Conservation (phyloP, 2,329 filamentous ascomycete species). For the Periconia digitata region DNA sequence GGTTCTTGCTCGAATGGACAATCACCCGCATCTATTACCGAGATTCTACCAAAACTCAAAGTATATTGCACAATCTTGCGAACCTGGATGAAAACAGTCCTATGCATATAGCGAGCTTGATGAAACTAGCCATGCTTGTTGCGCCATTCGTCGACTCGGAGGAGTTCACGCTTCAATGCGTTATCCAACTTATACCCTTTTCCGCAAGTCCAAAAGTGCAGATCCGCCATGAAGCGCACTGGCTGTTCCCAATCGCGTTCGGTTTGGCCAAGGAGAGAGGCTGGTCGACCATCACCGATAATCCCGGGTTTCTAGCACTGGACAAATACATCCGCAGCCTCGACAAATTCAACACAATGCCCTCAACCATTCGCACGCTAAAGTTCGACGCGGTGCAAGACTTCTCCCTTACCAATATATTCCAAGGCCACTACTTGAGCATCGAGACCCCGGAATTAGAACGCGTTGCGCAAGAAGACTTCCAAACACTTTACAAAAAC, state of each 20-base stretch:
- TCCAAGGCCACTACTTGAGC: conserved; percentile 48
- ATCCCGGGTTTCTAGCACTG: conserved; percentile 46
- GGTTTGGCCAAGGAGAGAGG: conserved; percentile 39
- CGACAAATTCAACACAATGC: conserved; percentile 46
- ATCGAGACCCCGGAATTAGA: conserved; percentile 47
- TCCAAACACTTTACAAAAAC: conserved; percentile 37
- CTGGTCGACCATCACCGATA: conserved; percentile 42
- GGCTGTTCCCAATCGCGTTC: conserved; percentile 49
- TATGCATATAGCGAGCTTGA: conserved; percentile 50
- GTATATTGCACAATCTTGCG: conserved; percentile 41
- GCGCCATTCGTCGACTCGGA: conserved; percentile 42
- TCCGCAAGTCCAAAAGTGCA: conserved; percentile 54
- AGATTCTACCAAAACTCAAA: conserved; percentile 30
- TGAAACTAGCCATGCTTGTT: conserved; percentile 50
- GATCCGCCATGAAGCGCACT: conserved; percentile 57
- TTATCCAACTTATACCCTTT: conserved; percentile 47
- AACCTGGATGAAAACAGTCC: conserved; percentile 49
- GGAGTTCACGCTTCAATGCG: conserved; percentile 43
- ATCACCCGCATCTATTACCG: conserved; percentile 47
- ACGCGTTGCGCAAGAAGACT: conserved; percentile 43
- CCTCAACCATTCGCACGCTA: conserved; percentile 39
- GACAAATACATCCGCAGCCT: conserved; percentile 48
- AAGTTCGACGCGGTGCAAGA: conserved; percentile 47
- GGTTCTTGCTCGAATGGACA: conserved; percentile 53
- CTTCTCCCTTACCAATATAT: conserved; percentile 47